Base-by-base conservation (phyloP, 164 flowering plant genomes). In the Berberis vulgaris region DNA sequence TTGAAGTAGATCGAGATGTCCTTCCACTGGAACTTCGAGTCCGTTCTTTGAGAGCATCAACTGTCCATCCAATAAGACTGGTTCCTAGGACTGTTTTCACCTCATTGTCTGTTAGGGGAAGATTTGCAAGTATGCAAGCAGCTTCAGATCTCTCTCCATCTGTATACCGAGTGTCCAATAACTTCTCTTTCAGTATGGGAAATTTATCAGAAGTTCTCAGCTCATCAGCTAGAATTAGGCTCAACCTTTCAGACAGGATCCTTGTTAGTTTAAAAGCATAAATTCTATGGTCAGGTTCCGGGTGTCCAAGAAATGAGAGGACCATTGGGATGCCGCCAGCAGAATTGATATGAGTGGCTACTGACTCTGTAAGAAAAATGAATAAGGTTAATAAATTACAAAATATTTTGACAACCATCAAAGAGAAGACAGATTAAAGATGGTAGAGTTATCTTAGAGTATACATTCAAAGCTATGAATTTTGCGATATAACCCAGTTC, bases 101-200 rank as follows among this genome's bases (percentile, higher is more conserved):
- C 58, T 84, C 86, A 45, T 78, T 68, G 44, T 72, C 80, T 38
- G 82, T 65, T 13, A 84, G 64, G 26, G 82, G 77, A 9, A 84
- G 75, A 60, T 82, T 84, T 11, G 86, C 79, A 60, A 84, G 84
- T 65, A 82, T 75, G 69, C 78, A 72, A 12, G 84, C 86, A 55
- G 83, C 77, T 66, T 81, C 81, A 41, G 80, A 78, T 68, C 75
- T 75, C 73, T 79, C 86, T 39, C 69, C 63, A 45, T 67, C 73
- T 39, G 76, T 65, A 1, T 71, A 60, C 45, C 74, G 72, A 45
- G 63, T 8, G 58, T 73, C 75, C 57, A 74, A 56, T 61, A 82
- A 54, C 68, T 73, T 79, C 43, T 78, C 75, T 77, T 75, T 82
- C 40, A 82, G 57, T 13, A 79, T 57, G 6, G 57, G 49, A 43